Conservation (phyloP, 192 early-diverging fungal genomes). For the Powellomyces hirtus region DNA sequence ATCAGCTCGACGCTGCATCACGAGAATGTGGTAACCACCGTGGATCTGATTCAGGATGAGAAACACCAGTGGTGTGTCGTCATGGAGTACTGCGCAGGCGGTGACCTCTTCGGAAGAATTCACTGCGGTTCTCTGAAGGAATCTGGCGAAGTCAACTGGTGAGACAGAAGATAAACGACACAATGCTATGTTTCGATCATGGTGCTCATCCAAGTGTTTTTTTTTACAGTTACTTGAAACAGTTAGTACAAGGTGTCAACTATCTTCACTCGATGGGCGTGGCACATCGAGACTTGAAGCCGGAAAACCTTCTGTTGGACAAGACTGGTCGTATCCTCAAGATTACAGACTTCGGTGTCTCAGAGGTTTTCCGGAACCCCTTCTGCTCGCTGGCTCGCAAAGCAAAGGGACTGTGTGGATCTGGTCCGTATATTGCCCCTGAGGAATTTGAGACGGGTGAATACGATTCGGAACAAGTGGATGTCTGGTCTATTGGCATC, state of each 20-base stretch:
- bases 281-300: slow-evolving; percentile 93
- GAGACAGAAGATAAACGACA: too few relatives aligned
- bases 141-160: slow-evolving; percentile 75
- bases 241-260: slow-evolving; percentile 82
- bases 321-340: slow-evolving; percentile 74
- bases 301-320: slow-evolving; percentile 90
- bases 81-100: slow-evolving; percentile 94
- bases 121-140: slow-evolving; percentile 71
- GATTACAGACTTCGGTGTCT: slow-evolving; percentile 98
- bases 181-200: too few relatives aligned
- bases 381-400: slow-evolving; percentile 77
- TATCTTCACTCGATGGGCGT: slow-evolving; percentile 94
- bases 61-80: slow-evolving; percentile 62
- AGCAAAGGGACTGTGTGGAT: slow-evolving; percentile 88
- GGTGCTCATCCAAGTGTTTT: too few relatives aligned
- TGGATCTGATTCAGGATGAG: slow-evolving; percentile 96
- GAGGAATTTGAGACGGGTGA: slow-evolving; percentile 69
- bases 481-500: slow-evolving; percentile 94
- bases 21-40: slow-evolving; percentile 85
- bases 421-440: slow-evolving; percentile 96
- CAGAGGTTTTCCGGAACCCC: slow-evolving; percentile 88
- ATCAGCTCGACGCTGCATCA: slow-evolving; percentile 89
- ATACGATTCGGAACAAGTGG: slow-evolving; percentile 87
- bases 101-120: slow-evolving; percentile 84
- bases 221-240: slow-evolving; percentile 87